A percentile compares a stretch with the other conserved stretches of the same genome.
Evolutionary conservation across 163 green algal genomes (phyloP).

Genomic region (Trebouxiophyceae sp.): DNA sequence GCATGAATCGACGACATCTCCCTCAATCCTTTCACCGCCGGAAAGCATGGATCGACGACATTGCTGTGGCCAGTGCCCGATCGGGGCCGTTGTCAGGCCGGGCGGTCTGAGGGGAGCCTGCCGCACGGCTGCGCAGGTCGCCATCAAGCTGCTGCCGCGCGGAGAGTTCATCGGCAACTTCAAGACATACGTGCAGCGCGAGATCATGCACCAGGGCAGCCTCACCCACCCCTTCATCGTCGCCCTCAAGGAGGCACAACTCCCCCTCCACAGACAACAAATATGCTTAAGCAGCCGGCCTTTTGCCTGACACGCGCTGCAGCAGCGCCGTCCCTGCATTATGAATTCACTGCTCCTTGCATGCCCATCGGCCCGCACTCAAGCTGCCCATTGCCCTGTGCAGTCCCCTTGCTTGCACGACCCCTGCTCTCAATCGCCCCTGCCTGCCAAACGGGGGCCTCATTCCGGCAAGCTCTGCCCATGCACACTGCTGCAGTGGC

Average conservation of each 20-base stretch:
- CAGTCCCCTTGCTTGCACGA: not conserved
- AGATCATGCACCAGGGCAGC: constrained; percentile 9
- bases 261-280: not conserved
- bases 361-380: no score
- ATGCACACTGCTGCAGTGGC: no score
- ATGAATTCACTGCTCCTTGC: no score
- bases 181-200: constrained; percentile 17
- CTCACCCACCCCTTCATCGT: constrained; percentile 20
- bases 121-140: constrained; percentile 12
- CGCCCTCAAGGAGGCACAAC: constrained; percentile 3
- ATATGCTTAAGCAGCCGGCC: not conserved
- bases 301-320: not conserved
- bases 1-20: no score
- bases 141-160: constrained; percentile 42
- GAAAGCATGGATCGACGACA: not conserved
- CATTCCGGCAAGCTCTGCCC: no score
- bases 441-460: no score
- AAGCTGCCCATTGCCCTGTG: not conserved
- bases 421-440: not conserved
- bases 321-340: no score
- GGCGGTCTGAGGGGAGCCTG: not conserved
- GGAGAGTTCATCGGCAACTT: constrained; percentile 14
- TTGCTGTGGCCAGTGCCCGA: not conserved
- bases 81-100: not conserved
- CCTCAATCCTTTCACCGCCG: not conserved